Percentiles rank a stretch among this genome's conserved stretches.
phyloP scores from a whole-genome alignment of 2,329 filamentous ascomycete genomes.

The Cordyceps cicadae region DNA sequence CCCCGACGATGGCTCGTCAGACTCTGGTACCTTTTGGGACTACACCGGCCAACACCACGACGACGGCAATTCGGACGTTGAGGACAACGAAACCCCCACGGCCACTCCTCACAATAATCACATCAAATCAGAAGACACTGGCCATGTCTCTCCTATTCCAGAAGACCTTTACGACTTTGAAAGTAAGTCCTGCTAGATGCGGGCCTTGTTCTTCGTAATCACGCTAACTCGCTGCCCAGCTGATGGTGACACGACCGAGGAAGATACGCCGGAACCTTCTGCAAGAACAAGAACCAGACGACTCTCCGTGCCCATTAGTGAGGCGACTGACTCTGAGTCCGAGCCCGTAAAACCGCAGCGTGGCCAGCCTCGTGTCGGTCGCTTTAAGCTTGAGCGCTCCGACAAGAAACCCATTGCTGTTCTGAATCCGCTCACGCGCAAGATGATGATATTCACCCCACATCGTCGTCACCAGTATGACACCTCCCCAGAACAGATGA shows the following conservation, averaged over 20 bases:
- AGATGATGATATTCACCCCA: slow-evolving; percentile 57
- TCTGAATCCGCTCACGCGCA: slow-evolving; percentile 47
- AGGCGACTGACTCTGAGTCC: slow-evolving; percentile 43
- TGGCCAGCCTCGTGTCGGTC: slow-evolving; percentile 46
- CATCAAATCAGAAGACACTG: slow-evolving; percentile 18
- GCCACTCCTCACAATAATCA: slow-evolving; percentile 32
- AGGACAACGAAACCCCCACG: slow-evolving; percentile 34
- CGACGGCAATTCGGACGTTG: slow-evolving; percentile 34
- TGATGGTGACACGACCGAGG: slow-evolving; percentile 55
- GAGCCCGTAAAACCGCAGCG: slow-evolving; percentile 39
- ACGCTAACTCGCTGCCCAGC: slow-evolving; percentile 38
- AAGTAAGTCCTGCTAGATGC: slow-evolving; percentile 39
- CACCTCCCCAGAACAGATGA: slow-evolving; percentile 47
- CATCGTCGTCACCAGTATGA: slow-evolving; percentile 41
- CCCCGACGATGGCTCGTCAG: slow-evolving; percentile 47
- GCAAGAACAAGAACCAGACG: slow-evolving; percentile 40
- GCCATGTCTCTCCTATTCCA: slow-evolving; percentile 24
- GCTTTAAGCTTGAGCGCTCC: slow-evolving; percentile 45
- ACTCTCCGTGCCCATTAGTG: slow-evolving; percentile 27
- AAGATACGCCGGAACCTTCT: slow-evolving; percentile 45
- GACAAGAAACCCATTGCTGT: slow-evolving; percentile 52
- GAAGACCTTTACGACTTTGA: slow-evolving; percentile 50
- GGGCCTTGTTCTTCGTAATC: slow-evolving; percentile 5
- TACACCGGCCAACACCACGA: slow-evolving; percentile 38
- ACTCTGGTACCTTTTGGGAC: slow-evolving; percentile 57